Base-by-base conservation (phyloP, 2,329 filamentous ascomycete genomes). In the Gnomoniopsis smithogilvyi region DNA sequence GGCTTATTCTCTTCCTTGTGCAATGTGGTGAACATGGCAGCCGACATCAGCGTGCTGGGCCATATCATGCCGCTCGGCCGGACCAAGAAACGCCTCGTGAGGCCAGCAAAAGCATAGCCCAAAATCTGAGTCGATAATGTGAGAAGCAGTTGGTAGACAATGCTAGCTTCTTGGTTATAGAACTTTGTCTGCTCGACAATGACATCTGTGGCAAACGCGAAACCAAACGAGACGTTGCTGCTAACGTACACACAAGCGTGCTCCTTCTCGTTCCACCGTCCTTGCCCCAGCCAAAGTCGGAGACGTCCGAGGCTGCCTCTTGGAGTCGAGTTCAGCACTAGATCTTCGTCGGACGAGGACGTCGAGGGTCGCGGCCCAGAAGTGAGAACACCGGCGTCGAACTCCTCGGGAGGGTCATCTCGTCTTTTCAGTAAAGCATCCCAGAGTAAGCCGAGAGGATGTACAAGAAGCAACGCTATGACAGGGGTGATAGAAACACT, bases 151-250 rank as follows among this genome's bases (percentile, higher is more conserved):
- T 96, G 91, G 69, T 96, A 96, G 11, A 83, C 70, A 48, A 96
- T 86, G 36, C 85, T 83, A 10, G 89, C 87, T 49, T 92, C 83
- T 71, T 96, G 92, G 56, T 91, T 87, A 74, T 96, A 96, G 72
- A 96, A 96, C 62, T 91, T 86, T 26, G 90, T 91, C 76, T 96
- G 92, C 72, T 96, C 91, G 55, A 96, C 90, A 65, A 96, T 95
- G 60, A 95, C 89, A 75, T 95, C 91, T 30, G 91, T 95, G 8
- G 91, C 91, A 73, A 95, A 95, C 26, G 91, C 91, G 73, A 95
- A 95, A 2, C 91, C 91, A 70, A 95, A 95, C 21, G 91, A 92
- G 46, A 95, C 90, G 69, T 95, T 95, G 74, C 90, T 94, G 78
- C 89, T 92, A 66, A 95, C 91, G 67, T 95, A 95, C 54, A 95